A percentile compares a stretch with the other conserved stretches of the same genome.
phyloP scores from a whole-genome alignment of 2,329 filamentous ascomycete species.

The Neofusicoccum laricinum region DNA sequence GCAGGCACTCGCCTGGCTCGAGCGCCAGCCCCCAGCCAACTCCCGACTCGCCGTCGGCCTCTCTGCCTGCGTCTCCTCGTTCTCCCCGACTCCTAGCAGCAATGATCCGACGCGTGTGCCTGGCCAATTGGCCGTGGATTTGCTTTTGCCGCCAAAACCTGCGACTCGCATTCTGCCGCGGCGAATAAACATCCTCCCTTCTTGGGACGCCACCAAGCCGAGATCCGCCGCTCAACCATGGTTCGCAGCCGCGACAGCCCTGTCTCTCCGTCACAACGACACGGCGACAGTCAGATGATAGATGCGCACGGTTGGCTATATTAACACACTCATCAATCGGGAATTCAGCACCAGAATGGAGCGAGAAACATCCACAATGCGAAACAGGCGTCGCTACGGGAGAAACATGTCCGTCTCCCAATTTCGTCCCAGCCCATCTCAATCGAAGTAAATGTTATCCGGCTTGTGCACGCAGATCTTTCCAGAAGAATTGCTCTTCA shows the following conservation, averaged over 20 bases:
- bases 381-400: background rate
- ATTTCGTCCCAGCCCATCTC: background rate
- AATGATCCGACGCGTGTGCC: background rate
- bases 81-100: background rate
- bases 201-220: background rate
- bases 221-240: background rate
- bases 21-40: background rate
- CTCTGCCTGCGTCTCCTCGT: background rate
- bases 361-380: background rate
- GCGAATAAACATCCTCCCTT: background rate
- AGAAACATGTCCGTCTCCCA: background rate
- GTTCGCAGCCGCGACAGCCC: background rate
- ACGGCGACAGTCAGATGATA: background rate
- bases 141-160: background rate
- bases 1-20: background rate
- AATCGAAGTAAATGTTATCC: constrained; percentile 43
- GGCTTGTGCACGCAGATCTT: constrained; percentile 45
- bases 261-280: background rate
- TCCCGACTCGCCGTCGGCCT: background rate
- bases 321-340: background rate
- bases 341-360: background rate
- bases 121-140: background rate
- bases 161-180: background rate
- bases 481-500: constrained; percentile 38
- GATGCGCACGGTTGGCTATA: background rate